Conservation (phyloP, 441 rosid species). For the Caryocar brasiliense region DNA sequence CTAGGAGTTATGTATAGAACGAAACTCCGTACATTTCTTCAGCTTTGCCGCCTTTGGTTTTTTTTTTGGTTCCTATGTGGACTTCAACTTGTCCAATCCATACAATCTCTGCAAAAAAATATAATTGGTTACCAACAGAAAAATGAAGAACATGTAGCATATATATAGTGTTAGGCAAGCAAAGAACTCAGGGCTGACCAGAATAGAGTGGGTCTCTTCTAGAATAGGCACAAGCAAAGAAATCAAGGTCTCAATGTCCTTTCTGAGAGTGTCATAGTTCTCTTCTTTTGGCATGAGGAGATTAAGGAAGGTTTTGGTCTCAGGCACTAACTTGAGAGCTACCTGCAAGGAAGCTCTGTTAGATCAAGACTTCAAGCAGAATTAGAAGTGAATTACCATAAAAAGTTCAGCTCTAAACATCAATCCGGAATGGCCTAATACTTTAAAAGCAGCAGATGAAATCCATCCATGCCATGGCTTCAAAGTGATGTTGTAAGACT, state of each 20-base stretch:
- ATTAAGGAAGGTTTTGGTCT: slow-evolving; percentile 43
- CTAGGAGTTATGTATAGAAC: slow-evolving; percentile 1
- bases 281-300: slow-evolving; percentile 51
- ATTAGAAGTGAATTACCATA: not conserved
- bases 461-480: slow-evolving; percentile 95
- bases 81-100: slow-evolving; percentile 39
- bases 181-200: slow-evolving; percentile 37
- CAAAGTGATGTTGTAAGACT: slow-evolving; percentile 52
- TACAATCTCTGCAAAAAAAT: slow-evolving; percentile 34
- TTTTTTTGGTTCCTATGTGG: slow-evolving; percentile 19
- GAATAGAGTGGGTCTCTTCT: slow-evolving; percentile 47
- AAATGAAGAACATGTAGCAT: not conserved
- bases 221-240: slow-evolving; percentile 48
- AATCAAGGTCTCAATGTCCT: slow-evolving; percentile 48
- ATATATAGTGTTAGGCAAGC: not conserved
- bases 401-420: too few relatives aligned
- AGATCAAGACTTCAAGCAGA: not conserved
- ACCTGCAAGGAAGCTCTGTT: slow-evolving; percentile 33
- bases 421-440: slow-evolving; percentile 16
- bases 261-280: slow-evolving; percentile 32
- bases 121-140: not conserved
- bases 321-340: slow-evolving; percentile 66
- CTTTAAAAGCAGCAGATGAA: slow-evolving; percentile 83
- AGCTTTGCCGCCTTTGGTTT: not conserved
- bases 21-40: slow-evolving; percentile 8